Conservation (phyloP, 2,329 filamentous ascomycete species). For the Nemania bipapillata region DNA sequence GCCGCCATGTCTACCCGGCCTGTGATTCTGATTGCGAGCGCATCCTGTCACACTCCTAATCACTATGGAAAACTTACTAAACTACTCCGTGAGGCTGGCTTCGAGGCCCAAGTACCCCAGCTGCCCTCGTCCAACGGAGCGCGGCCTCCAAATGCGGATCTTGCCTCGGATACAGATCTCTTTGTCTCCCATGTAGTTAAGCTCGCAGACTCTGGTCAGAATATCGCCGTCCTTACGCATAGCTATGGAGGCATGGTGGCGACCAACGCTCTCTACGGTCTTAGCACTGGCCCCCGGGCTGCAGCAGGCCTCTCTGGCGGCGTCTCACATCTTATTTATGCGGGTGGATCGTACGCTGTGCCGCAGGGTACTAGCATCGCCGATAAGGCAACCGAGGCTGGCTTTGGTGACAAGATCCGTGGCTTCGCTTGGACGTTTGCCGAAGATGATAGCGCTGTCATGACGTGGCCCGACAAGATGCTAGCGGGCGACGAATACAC, state of each 20-base stretch:
- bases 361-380: neutral
- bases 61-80: neutral
- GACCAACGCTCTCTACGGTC: neutral
- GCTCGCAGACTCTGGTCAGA: neutral
- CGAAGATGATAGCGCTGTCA: neutral
- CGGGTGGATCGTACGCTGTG: neutral
- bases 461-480: neutral
- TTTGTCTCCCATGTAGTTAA: neutral
- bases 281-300: neutral
- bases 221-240: neutral
- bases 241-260: neutral
- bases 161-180: neutral
- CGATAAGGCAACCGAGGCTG: neutral
- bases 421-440: neutral
- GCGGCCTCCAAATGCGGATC: neutral
- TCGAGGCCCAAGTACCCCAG: neutral
- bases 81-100: neutral
- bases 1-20: neutral
- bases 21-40: neutral
- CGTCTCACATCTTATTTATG: neutral
- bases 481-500: neutral
- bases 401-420: neutral
- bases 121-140: neutral
- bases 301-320: neutral
- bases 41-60: neutral